Base-by-base conservation (phyloP, 2,329 filamentous ascomycete genomes). In the Paraconiothyrium sp. region DNA sequence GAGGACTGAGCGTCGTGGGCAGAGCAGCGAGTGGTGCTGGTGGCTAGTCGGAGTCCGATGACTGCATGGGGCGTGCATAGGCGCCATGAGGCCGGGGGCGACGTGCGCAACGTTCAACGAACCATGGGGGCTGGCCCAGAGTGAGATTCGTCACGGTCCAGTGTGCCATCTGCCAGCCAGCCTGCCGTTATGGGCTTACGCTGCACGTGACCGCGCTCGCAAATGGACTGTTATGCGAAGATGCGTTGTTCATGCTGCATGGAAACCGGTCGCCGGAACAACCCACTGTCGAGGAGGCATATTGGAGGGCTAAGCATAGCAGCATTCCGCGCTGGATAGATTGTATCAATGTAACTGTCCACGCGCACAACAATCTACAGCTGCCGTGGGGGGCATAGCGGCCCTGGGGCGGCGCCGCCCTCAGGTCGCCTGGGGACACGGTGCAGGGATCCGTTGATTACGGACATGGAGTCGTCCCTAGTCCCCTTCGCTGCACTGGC, bases 21-120 rank as follows among this genome's bases (percentile, higher is more conserved):
- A 41, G 39, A 16, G 39, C 39, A 41, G 39, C 39, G 39, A 41
- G 39, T 20, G 39, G 43, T 46, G 43, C 58, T 62, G 44, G 47
- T 64, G 59, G 61, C 59, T 52, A 51, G 67, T 73, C 71, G 71
- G 70, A 70, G 61, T 72, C 72, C 68, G 70, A 72, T 68, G 65
- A 63, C 63, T 67, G 70, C 70, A 57, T 68, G 70, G 64, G 68
- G 64, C 63, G 67, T 59, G 58, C 48, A 50, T 50, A 50, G 30
- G 48, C 48, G 48, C 48, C 48, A 13, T 20, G 16, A 24, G 13
- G 27, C 27, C 60, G 54, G 32, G 54, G 22, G 43, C 27, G 27
- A 6, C 27, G 47, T 50, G 59, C 52, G 61, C 59, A 50, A 63
- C 58, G 46, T 14, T 20, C 10, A 32, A 43, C 37, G 39, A 55